Conservation (phyloP, 345 rosid species). For the Carallia brachiata region DNA sequence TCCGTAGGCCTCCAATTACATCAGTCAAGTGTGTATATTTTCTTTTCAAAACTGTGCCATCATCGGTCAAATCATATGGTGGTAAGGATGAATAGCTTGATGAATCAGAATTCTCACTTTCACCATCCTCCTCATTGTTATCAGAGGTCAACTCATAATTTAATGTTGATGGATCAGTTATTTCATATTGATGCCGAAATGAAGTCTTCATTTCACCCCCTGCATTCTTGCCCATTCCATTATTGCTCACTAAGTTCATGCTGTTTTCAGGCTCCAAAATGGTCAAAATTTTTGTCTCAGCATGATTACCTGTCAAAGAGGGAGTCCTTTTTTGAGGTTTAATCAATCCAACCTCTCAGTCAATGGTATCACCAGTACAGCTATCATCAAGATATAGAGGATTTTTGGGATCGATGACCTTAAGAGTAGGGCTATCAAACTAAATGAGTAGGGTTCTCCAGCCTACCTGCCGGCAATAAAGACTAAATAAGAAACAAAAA, state of each 20-base stretch:
- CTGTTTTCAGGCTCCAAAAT: constrained; percentile 33
- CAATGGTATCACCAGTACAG: constrained; percentile 58
- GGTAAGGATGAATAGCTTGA: constrained; percentile 74
- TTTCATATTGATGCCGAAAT: constrained; percentile 74
- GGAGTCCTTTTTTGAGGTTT: constrained; percentile 30
- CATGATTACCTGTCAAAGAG: constrained; percentile 27
- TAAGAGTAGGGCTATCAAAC: constrained; percentile 42
- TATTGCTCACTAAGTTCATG: constrained; percentile 17
- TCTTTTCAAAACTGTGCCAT: constrained; percentile 65
- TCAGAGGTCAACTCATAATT: constrained; percentile 56
- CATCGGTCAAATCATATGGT: constrained; percentile 90
- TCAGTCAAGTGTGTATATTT: constrained; percentile 80
- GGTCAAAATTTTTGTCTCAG: constrained; percentile 33
- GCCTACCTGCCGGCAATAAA: constrained; percentile 65
- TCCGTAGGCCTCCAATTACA: constrained; percentile 86
- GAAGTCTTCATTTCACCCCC: constrained; percentile 43
- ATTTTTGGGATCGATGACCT: constrained; percentile 82
- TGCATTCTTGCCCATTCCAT: constrained; percentile 22
- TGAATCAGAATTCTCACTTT: constrained; percentile 63
- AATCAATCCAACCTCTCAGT: constrained; percentile 80
- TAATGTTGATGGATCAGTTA: constrained; percentile 70
- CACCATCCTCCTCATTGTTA: constrained; percentile 50
- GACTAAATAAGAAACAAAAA: constrained; percentile 18
- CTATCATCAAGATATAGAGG: constrained; percentile 87
- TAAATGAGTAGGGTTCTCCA: constrained; percentile 74